A percentile compares a stretch with the other conserved stretches of the same genome.
Evolutionary conservation across 2,329 filamentous ascomycete genomes (phyloP).

Genomic region (Neonectria ditissima): DNA sequence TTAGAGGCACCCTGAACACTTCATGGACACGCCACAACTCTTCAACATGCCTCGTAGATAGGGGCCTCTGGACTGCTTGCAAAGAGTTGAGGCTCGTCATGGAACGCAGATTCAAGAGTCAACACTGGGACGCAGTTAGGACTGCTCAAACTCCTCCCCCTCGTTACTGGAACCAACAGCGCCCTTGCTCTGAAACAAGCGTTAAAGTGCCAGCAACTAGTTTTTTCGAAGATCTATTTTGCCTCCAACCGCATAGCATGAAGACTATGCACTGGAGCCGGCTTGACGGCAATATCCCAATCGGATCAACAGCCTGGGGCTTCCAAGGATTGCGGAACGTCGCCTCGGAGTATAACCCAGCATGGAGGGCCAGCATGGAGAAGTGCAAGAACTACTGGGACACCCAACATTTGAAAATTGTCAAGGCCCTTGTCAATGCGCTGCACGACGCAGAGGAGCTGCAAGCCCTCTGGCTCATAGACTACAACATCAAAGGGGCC

Average conservation of each 20-base stretch:
- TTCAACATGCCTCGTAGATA: neutral
- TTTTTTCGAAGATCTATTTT: neutral
- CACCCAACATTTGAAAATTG: neutral
- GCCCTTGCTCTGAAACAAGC: neutral
- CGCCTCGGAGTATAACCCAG: neutral
- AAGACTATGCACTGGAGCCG: neutral
- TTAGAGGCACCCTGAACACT: neutral
- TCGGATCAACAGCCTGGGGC: neutral
- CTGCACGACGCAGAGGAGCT: neutral
- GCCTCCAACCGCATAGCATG: neutral
- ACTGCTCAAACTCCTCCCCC: neutral
- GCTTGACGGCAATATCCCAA: neutral
- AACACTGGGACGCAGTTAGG: neutral
- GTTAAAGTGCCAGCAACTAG: neutral
- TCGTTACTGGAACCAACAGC: neutral
- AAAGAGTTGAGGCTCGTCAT: neutral
- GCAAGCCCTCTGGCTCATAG: neutral
- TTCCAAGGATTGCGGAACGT: neutral
- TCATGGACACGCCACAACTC: neutral
- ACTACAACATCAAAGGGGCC: neutral
- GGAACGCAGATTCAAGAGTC: neutral
- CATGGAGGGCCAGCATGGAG: neutral
- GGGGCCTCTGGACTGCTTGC: conserved; percentile 1
- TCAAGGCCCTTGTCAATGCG: neutral
- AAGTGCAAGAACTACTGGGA: neutral